Evolutionary conservation across 192 early-diverging fungal species (phyloP).

Genomic region (Entophlyctis helioformis): DNA sequence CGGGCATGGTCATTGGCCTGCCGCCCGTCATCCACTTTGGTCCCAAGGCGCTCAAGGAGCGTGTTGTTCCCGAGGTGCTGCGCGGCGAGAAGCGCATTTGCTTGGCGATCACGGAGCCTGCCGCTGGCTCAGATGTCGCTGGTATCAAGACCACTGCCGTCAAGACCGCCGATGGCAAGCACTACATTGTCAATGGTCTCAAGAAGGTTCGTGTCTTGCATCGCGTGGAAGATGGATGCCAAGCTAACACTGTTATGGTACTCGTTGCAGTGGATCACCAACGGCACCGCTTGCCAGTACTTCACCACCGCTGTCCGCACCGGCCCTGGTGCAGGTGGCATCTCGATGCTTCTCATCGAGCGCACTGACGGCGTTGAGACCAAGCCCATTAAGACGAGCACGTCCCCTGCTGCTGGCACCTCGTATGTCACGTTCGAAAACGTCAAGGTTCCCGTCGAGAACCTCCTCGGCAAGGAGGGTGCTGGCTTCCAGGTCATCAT

Average conservation of each 20-base stretch:
- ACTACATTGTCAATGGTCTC: slow-evolving; percentile 43
- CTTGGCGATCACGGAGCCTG: too few species aligned
- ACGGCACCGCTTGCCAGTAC: slow-evolving; percentile 32
- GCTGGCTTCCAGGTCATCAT: slow-evolving; percentile 58
- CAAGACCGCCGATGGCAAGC: too few species aligned
- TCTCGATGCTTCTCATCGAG: slow-evolving; percentile 58
- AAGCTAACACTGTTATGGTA: slow-evolving; percentile 1
- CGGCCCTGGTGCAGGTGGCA: slow-evolving; percentile 29
- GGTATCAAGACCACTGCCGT: too few species aligned
- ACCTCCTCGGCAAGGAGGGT: too few species aligned
- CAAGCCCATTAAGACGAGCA: slow-evolving; percentile 54
- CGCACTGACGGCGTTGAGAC: slow-evolving; percentile 42
- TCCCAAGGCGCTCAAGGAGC: slow-evolving; percentile 26
- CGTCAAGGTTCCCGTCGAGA: slow-evolving; percentile 61
- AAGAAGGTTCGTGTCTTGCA: slow-evolving; percentile 43
- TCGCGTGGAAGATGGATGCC: too few species aligned
- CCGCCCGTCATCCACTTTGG: slow-evolving; percentile 35
- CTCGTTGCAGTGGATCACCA: too few species aligned
- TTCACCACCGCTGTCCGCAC: slow-evolving; percentile 41
- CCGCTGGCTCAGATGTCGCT: too few species aligned
- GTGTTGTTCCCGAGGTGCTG: slow-evolving; percentile 25
- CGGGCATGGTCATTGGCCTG: too few species aligned
- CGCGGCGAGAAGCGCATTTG: too few species aligned
- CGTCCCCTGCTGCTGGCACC: slow-evolving; percentile 48
- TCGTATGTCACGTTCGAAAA: slow-evolving; percentile 51